Evolutionary conservation across 768 basidiomycete species (phyloP), one percentile per base, ranked within the genome.

Genomic region (Paxillus involutus): DNA sequence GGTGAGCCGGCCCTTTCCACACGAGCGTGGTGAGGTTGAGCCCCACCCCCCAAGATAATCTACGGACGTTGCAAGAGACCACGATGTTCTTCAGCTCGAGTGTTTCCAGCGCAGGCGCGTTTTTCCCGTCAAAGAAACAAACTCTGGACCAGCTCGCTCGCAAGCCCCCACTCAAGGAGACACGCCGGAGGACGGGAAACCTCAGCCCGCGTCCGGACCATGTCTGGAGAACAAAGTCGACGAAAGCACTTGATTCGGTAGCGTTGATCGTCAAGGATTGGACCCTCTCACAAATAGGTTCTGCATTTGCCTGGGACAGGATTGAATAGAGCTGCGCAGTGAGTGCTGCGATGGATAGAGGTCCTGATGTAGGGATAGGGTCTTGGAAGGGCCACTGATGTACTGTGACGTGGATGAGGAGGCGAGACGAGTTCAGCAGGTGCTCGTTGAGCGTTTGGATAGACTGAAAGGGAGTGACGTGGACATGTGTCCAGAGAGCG

Each of bases 11-110:
- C 9, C 63, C 60, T 4, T 53, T 30, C 60, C 63, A 64, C 9
- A 65, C 63, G 16, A 64, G 60, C n/a, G 56, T 64, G 17, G 63
- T 64, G 30, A 64, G 33, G 36, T 57, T 63, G 30, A 44, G 26
- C 6, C 60, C 51, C 3, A 26, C 36, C 17, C 51, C 63, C 57
- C 52, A 65, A 1, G 53, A 36, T 5, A 59, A 53, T 21, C 44
- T 50, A 35, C 32, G 26, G 11, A 33, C 26, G 19, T 59, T 8
- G 32, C 50, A 37, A 21, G 60, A 47, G n/a, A 65, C 47, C 30
- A 52, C 55, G 30, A 63, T 49, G 47, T 64, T 64, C 42, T 17
- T 51, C n/a, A 64, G 32, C 44, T 65, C 55, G 19, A 64, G 55
- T 2, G 42, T 51, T 33, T 59, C 51, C 7, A 64, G 49, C 7